Base-by-base conservation (phyloP, 352 stramenopile species). In the Aphanomyces cochlioides region DNA sequence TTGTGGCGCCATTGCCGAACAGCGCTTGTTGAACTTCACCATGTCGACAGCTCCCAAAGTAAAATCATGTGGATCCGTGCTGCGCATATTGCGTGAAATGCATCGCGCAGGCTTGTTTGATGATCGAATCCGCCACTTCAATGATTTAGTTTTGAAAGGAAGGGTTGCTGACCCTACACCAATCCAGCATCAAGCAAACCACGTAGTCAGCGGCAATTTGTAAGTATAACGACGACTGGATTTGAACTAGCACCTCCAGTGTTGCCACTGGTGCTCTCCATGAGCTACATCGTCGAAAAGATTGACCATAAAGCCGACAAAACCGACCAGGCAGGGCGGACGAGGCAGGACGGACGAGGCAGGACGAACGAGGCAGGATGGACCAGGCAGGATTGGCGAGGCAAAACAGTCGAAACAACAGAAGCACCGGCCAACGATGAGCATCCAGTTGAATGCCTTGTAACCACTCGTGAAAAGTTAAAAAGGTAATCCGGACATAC, bases 11-110 rank as follows among this genome's bases (percentile, higher is more conserved):
- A 53, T 53, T n/a, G 45, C 45, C 1, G 45, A 53, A 53, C 45
- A 53, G 45, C 45, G 45, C 45, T n/a, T 53, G 45, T 53, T 53
- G 45, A 19, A 53, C 13, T 53, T 53, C 45, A 53, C 45, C 45
- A 53, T 53, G n/a, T 2, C n/a, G 45, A 1, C 45, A 19, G 1
- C 45, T 15, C 45, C 45, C 13, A 53, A 2, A 2, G 45, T 53
- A 19, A 53, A 53, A 19, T 53, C 45, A 53, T 2, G 45, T 19
- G 45, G 45, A 15, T 53, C 45, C 13, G 45, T 53, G n/a, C n/a
- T 53, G n/a, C 45, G 45, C 45, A 19, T 53, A 15, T 19, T 53
- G 13, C 45, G 45, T 19, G 1, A 53, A 19, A 19, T 53, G 13
- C 45, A 53, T 53, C 45, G n/a, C 1, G 45, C 45, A 2, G 13